Percentiles rank a stretch among this genome's conserved stretches.
Evolutionary conservation across 306 rosid genomes (phyloP).

Genomic region (Psophocarpus tetragonolobus): DNA sequence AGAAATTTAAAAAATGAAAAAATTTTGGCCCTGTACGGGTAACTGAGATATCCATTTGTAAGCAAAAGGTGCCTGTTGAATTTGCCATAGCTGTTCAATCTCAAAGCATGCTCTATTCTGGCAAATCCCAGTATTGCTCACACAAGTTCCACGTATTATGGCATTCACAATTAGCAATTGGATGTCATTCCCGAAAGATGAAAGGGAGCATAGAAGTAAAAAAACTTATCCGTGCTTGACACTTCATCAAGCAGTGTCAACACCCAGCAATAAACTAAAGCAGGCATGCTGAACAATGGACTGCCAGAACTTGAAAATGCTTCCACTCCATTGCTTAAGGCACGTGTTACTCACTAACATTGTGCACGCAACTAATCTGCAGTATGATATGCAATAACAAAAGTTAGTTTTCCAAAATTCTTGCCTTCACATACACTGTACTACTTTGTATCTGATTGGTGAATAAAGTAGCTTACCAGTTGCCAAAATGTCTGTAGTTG

Average conservation of each 20-base stretch:
- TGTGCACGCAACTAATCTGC: slow-evolving; percentile 34
- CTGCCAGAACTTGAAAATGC: slow-evolving; percentile 20
- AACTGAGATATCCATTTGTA: background rate
- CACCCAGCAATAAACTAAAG: slow-evolving; percentile 19
- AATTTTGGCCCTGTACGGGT: slow-evolving; percentile 2
- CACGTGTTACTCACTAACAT: slow-evolving; percentile 11
- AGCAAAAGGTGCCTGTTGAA: background rate
- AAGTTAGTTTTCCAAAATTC: slow-evolving; percentile 27
- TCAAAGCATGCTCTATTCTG: slow-evolving; percentile 1
- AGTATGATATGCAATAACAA: slow-evolving; percentile 20
- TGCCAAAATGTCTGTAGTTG: slow-evolving; percentile 50
- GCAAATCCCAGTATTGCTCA: background rate
- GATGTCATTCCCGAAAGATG: background rate
- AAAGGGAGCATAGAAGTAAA: background rate
- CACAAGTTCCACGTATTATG: background rate
- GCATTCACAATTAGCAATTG: background rate
- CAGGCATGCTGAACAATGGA: slow-evolving; percentile 4
- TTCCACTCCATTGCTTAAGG: slow-evolving; percentile 8
- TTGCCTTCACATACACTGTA: background rate
- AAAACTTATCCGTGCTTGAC: background rate
- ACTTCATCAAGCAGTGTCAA: background rate
- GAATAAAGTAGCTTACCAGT: slow-evolving; percentile 36
- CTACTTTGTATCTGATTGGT: slow-evolving; percentile 10
- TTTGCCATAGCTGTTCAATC: background rate
- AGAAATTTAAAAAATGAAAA: background rate